Evolutionary conservation across 345 rosid genomes (phyloP).

Genomic region (Triadica sebifera): DNA sequence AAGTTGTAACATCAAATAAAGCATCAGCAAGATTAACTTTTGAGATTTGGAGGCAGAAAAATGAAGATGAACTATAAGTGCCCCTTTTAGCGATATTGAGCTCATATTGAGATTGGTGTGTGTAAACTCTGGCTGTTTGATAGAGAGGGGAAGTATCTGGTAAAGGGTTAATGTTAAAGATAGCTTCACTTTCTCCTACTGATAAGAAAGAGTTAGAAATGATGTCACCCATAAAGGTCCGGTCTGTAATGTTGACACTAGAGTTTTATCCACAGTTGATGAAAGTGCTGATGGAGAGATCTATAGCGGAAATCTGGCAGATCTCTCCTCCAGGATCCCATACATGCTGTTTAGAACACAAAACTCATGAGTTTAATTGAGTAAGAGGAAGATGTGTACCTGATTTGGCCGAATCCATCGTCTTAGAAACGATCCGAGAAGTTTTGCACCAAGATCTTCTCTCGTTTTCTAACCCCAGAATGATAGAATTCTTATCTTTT

Average conservation of each 20-base stretch:
- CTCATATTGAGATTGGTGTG: background rate
- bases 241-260: background rate
- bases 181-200: slow-evolving; percentile 7
- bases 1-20: slow-evolving; percentile 11
- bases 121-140: slow-evolving; percentile 22
- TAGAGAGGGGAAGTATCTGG: slow-evolving; percentile 7
- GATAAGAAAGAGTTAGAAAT: slow-evolving; percentile 14
- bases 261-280: slow-evolving; percentile 49
- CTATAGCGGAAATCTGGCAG: no score
- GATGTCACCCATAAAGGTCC: slow-evolving; percentile 39
- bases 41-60: slow-evolving; percentile 12
- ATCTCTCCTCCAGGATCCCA: no score
- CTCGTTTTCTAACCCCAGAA: no score
- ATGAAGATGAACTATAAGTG: slow-evolving; percentile 19
- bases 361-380: no score
- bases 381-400: no score
- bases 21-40: slow-evolving; percentile 4
- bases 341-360: no score
- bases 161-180: background rate
- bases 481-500: no score
- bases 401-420: no score
- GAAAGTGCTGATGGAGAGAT: slow-evolving; percentile 39
- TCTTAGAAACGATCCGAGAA: no score
- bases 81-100: background rate
- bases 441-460: no score